Evolutionary conservation across 148 eudicot genomes (phyloP).

Genomic region (Cornus controversa): DNA sequence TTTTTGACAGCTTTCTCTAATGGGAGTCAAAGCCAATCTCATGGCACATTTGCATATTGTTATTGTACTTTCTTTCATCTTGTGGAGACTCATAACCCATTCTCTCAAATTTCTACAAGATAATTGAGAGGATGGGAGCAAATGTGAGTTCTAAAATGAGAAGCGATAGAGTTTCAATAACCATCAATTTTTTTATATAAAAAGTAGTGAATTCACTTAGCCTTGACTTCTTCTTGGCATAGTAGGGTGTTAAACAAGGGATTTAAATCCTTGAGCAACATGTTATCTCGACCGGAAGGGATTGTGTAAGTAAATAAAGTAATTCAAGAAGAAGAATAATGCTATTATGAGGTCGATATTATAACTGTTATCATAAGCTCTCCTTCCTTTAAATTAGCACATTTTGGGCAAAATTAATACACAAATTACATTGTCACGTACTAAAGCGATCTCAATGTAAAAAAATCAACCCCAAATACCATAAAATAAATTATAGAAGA

Average conservation of each 20-base stretch:
- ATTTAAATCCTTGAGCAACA: constrained; percentile 76
- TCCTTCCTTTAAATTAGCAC: too few relatives aligned
- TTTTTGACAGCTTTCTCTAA: constrained; percentile 50
- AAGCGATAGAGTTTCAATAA: not conserved
- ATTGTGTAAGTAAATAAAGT: constrained; percentile 28
- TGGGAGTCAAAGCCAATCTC: constrained; percentile 14
- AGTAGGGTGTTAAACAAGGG: constrained; percentile 88
- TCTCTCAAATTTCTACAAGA: constrained; percentile 47
- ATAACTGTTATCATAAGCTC: too few relatives aligned
- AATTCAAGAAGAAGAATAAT: too few relatives aligned
- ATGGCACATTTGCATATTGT: constrained; percentile 14
- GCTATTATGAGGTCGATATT: too few relatives aligned
- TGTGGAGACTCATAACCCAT: constrained; percentile 27
- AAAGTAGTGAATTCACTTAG: constrained; percentile 26
- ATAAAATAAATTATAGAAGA: too few relatives aligned
- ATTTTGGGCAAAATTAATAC: too few relatives aligned
- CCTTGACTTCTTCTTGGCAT: constrained; percentile 66
- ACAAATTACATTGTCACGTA: too few relatives aligned
- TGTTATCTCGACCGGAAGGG: constrained; percentile 75
- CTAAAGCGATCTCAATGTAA: too few relatives aligned
- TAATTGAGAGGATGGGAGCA: not conserved
- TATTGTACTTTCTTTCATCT: constrained; percentile 21
- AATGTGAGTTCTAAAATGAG: not conserved
- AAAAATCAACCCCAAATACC: too few relatives aligned
- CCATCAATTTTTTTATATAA: not conserved